Evolutionary conservation across 306 rosid genomes (phyloP).

Genomic region (Abrus precatorius): DNA sequence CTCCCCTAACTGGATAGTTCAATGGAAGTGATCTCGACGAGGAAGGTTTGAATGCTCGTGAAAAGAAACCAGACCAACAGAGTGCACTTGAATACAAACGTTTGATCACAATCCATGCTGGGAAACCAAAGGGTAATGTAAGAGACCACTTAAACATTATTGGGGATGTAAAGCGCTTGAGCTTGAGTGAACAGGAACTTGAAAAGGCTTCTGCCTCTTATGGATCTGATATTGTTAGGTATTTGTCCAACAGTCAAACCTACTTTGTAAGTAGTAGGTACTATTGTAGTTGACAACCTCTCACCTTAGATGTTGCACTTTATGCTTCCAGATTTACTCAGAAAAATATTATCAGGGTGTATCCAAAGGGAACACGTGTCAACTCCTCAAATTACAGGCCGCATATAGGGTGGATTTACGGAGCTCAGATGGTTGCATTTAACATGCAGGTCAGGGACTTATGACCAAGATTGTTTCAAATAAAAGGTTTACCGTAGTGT

Average conservation of each 20-base stretch:
- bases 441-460: constrained; percentile 88
- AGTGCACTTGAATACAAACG: constrained; percentile 67
- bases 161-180: constrained; percentile 80
- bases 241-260: constrained; percentile 14
- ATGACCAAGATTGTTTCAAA: constrained; percentile 31
- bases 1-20: constrained; percentile 44
- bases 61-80: constrained; percentile 57
- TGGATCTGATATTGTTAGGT: constrained; percentile 82
- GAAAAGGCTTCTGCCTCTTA: constrained; percentile 63
- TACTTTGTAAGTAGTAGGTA: neutral
- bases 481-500: constrained; percentile 34
- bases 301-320: constrained; percentile 40
- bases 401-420: constrained; percentile 87
- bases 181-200: constrained; percentile 82
- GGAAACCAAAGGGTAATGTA: constrained; percentile 78
- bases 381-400: constrained; percentile 87
- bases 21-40: constrained; percentile 67
- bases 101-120: constrained; percentile 91
- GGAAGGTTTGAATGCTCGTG: constrained; percentile 55
- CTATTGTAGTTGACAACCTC: constrained; percentile 31
- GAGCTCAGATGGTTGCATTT: constrained; percentile 96
- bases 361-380: constrained; percentile 88
- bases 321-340: constrained; percentile 76
- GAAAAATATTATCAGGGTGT: constrained; percentile 77
- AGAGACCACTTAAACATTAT: constrained; percentile 60